A percentile compares a stretch with the other conserved stretches of the same genome.
Evolutionary conservation across 768 basidiomycete genomes (phyloP).

Genomic region (Mycena vitilis): DNA sequence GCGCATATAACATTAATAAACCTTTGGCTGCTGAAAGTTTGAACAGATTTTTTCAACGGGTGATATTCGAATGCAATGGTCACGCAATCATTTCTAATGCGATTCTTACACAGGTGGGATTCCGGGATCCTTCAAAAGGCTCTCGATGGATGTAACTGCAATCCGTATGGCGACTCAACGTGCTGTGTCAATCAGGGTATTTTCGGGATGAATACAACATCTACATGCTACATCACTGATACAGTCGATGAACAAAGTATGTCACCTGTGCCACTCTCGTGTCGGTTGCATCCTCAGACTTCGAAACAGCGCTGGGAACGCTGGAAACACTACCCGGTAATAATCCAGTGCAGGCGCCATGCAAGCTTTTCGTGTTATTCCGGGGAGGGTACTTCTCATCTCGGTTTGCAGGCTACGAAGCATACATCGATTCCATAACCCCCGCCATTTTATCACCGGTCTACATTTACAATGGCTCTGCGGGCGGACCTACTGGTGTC

Average conservation of each 20-base stretch:
- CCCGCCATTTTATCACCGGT: constrained; percentile 44
- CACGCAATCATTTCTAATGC: background rate
- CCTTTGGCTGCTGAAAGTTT: no score
- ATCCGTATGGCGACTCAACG: constrained; percentile 40
- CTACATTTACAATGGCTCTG: constrained; percentile 39
- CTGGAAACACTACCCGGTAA: constrained; percentile 41
- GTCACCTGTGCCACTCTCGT: constrained; percentile 1
- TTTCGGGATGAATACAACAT: constrained; percentile 38
- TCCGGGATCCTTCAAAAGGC: constrained; percentile 50
- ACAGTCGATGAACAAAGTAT: constrained; percentile 39
- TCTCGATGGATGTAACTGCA: constrained; percentile 46
- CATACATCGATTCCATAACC: constrained; percentile 41
- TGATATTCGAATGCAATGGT: background rate
- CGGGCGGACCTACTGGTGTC: constrained; percentile 39
- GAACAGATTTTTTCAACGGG: constrained; percentile 45
- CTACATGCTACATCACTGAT: constrained; percentile 37
- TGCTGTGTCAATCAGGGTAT: constrained; percentile 40
- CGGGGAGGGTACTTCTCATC: background rate
- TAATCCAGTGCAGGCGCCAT: constrained; percentile 44
- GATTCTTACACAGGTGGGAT: constrained; percentile 50
- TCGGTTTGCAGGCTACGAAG: constrained; percentile 38
- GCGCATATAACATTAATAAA: no score
- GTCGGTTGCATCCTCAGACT: constrained; percentile 8
- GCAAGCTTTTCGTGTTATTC: constrained; percentile 2
- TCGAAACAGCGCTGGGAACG: constrained; percentile 33